Conservation (phyloP, 2,329 filamentous ascomycete genomes). For the Xylaria arbuscula region DNA sequence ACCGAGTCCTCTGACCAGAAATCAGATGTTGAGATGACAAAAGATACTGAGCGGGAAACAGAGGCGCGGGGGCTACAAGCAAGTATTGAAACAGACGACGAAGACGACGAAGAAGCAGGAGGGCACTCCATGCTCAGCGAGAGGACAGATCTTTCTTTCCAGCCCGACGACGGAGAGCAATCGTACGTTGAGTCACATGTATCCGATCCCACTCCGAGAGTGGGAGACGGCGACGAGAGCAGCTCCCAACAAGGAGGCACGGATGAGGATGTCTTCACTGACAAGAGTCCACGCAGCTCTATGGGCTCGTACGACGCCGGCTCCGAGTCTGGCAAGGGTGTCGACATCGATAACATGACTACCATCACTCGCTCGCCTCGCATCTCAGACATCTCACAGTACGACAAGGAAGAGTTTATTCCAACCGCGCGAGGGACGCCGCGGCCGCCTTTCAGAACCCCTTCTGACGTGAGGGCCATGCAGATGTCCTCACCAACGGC, state of each 20-base stretch:
- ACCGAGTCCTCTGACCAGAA: slow-evolving; percentile 9
- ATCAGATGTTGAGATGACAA: slow-evolving; percentile 20
- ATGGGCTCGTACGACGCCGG: slow-evolving; percentile 61
- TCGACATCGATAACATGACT: slow-evolving; percentile 49
- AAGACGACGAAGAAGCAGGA: slow-evolving; percentile 38
- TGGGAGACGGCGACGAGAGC: slow-evolving; percentile 55
- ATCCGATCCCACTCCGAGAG: slow-evolving; percentile 31
- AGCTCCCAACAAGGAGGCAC: slow-evolving; percentile 62
- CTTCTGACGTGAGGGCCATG: slow-evolving; percentile 75
- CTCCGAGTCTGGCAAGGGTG: slow-evolving; percentile 48
- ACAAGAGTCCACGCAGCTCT: slow-evolving; percentile 67
- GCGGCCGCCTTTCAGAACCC: slow-evolving; percentile 74
- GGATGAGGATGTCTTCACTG: slow-evolving; percentile 70
- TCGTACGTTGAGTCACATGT: slow-evolving; percentile 44
- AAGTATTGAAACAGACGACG: slow-evolving; percentile 44
- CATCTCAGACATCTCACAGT: slow-evolving; percentile 65
- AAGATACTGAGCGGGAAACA: slow-evolving; percentile 12
- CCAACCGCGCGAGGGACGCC: slow-evolving; percentile 68
- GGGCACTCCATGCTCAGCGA: slow-evolving; percentile 51
- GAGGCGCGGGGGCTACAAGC: slow-evolving; percentile 34
- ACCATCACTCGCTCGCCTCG: slow-evolving; percentile 54
- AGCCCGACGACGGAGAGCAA: slow-evolving; percentile 45
- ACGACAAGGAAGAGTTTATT: slow-evolving; percentile 59
- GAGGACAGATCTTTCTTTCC: slow-evolving; percentile 47
- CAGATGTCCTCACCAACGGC: slow-evolving; percentile 76